Base-by-base conservation (phyloP, 129 eudicot genomes). In the Escallonia rubra region DNA sequence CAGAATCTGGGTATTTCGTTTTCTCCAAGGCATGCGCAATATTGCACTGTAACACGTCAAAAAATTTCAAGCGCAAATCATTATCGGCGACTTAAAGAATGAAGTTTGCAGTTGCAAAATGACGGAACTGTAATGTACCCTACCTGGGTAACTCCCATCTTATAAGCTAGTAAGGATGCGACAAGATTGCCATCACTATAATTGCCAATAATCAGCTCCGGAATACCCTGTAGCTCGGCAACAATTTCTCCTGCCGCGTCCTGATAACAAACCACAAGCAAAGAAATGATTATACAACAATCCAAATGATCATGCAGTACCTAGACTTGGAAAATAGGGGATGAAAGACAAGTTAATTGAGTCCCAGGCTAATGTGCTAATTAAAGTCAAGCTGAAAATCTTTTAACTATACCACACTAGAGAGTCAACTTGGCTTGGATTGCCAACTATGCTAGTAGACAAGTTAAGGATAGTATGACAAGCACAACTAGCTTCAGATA, bases 1-100 rank as follows among this genome's bases (percentile, higher is more conserved):
- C 97, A 1, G 99, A 94, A 66, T 94, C 99, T 60, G 99, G 99
- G 74, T 94, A 94, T 71, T 94, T 94, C 57, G 97, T 94, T 71
- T 87, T 94, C 79, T 94, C 99, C 86, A 94, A 69, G 61, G 99
- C 99, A 74, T 94, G 99, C 5, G 99, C 99, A 80, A 94, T 94
- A 64, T 76, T 94, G 79, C 99, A 94, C 99, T 94, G 81, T 44
- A 68, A 69, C 39, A 68, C 47, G 0, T 3, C 57, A 48, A 3
- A 38, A 23, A 63, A 1, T 46, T 38, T 59, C 1, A 23, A 23
- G 34, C 1, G 34, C 34, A 23, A 23, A 23, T 23, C 34, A 23
- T 23, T 23, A 23, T 23, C 1, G 1, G 34, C 34, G 41, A 4
- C 61, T 59, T 50, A 13, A 43, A 23, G 34, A 23, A 23, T 40